Evolutionary conservation across 208 protist genomes (phyloP).

Genomic region (Leishmania martiniquensis): DNA sequence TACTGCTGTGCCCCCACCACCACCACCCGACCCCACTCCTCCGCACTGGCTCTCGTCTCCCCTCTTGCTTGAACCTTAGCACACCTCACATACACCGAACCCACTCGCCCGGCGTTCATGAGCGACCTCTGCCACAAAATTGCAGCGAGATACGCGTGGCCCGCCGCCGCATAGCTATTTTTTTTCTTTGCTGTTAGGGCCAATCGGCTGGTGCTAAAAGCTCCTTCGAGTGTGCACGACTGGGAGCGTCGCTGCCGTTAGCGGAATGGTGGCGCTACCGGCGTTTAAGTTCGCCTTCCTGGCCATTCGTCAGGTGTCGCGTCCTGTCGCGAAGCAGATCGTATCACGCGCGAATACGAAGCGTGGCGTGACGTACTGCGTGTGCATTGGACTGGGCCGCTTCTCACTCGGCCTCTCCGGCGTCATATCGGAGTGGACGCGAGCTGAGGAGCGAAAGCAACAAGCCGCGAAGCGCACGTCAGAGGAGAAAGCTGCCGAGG

Average conservation of each 20-base stretch:
- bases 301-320: constrained; percentile 77
- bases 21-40: background rate
- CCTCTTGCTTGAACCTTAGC: background rate
- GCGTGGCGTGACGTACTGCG: constrained; percentile 52
- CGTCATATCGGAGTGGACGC: constrained; percentile 69
- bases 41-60: background rate
- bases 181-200: background rate
- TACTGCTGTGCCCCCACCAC: too few relatives aligned
- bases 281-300: constrained; percentile 79
- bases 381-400: constrained; percentile 80
- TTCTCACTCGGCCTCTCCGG: constrained; percentile 75
- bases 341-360: constrained; percentile 62
- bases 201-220: background rate
- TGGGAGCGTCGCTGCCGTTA: constrained; percentile 3
- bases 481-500: constrained; percentile 29
- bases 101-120: background rate
- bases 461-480: constrained; percentile 31
- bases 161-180: background rate
- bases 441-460: constrained; percentile 46
- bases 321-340: constrained; percentile 62
- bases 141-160: background rate
- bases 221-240: background rate
- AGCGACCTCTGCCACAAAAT: background rate
- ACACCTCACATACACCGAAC: background rate
- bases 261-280: constrained; percentile 77